Evolutionary conservation across 1,284 basidiomycete genomes (phyloP).

Genomic region (Mycosarcoma maydis): DNA sequence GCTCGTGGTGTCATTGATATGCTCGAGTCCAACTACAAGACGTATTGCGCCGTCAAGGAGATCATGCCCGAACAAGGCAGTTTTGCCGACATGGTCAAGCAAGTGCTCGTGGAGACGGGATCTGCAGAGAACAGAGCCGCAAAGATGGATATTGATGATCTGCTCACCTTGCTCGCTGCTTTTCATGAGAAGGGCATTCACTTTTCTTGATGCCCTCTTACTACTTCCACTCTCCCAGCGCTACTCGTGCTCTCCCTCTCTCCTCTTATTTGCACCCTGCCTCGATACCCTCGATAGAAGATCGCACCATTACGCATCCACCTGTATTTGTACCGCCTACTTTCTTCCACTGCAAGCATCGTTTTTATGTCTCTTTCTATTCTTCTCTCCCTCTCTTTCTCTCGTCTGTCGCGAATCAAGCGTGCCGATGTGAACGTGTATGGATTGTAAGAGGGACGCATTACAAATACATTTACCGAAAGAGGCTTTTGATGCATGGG

Average conservation of each 20-base stretch:
- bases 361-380: not conserved
- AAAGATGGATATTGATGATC: conserved; percentile 85
- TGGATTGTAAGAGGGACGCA: not conserved
- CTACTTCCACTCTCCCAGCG: not conserved
- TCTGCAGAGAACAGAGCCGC: conserved; percentile 78
- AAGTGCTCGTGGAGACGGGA: conserved; percentile 76
- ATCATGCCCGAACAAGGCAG: conserved; percentile 36
- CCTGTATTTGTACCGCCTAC: conserved; percentile 26
- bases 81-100: conserved; percentile 74
- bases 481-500: no score
- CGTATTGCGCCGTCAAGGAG: conserved; percentile 84
- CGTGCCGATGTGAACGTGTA: conserved; percentile 1
- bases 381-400: no score
- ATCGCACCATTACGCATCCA: no score
- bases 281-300: conserved; percentile 29
- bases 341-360: conserved; percentile 24
- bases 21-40: conserved; percentile 91
- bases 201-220: no score
- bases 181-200: conserved; percentile 86
- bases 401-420: not conserved
- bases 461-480: conserved; percentile 24
- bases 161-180: conserved; percentile 78
- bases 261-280: no score
- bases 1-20: conserved; percentile 94
- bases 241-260: no score